These are phyloP conservation scores for Heterobasidion occidentale DNA, from an alignment of 1,284 basidiomycete species.

Conservation along the genomic window DNA sequence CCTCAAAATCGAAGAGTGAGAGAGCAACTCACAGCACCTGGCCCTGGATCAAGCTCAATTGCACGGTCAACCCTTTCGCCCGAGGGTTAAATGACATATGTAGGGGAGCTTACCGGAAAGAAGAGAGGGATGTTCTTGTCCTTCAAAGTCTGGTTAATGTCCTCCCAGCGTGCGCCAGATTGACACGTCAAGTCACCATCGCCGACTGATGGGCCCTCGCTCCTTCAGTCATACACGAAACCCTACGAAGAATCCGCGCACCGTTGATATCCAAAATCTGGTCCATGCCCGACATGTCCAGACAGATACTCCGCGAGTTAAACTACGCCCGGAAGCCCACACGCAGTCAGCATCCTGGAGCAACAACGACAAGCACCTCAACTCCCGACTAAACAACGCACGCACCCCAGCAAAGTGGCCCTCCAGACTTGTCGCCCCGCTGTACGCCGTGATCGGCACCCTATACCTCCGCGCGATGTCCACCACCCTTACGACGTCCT, in stretches of 20 bases:
- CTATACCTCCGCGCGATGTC: constrained; percentile 1
- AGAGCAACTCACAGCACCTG: neutral
- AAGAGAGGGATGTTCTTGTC: constrained; percentile 67
- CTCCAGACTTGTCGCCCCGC: constrained; percentile 5
- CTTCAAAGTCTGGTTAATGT: constrained; percentile 65
- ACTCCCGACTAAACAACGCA: neutral
- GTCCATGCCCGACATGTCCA: constrained; percentile 5
- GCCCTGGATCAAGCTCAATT: constrained; percentile 3
- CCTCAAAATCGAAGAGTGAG: neutral
- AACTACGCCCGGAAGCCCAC: neutral
- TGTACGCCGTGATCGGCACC: constrained; percentile 2
- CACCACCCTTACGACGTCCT: constrained; percentile 1
- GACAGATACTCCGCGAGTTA: neutral
- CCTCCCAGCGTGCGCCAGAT: constrained; percentile 73
- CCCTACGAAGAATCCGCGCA: neutral
- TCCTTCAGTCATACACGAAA: neutral
- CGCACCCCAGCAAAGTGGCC: constrained; percentile 3
- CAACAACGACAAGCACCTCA: neutral
- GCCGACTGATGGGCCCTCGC: constrained; percentile 34
- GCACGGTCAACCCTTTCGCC: neutral
- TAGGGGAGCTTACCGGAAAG: constrained; percentile 57
- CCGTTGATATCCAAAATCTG: constrained; percentile 1
- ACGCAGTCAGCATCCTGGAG: neutral
- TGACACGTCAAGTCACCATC: constrained; percentile 75
- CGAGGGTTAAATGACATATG: neutral